phyloP scores from a whole-genome alignment of 1,284 basidiomycete genomes.

The Heterobasidion irregulare region DNA sequence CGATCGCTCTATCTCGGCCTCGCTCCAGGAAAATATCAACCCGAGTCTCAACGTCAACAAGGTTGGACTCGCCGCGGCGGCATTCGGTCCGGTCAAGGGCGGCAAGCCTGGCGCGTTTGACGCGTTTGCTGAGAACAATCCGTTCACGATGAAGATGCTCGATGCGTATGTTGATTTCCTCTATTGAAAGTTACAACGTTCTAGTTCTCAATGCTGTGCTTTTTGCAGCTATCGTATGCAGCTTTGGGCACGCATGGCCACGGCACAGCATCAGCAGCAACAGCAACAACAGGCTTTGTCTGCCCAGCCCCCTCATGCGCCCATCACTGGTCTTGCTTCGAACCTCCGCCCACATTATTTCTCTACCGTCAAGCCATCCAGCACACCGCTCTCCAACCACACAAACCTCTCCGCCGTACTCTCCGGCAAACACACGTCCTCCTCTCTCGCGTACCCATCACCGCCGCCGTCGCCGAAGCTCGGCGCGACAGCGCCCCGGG shows the following conservation, averaged over 20 bases:
- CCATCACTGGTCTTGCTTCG: constrained; percentile 39
- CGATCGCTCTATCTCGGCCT: constrained; percentile 10
- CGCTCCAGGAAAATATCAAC: constrained; percentile 77
- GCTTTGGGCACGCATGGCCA: constrained; percentile 77
- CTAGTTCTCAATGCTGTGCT: not conserved
- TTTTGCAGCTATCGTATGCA: constrained; percentile 65
- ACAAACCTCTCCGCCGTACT: constrained; percentile 31
- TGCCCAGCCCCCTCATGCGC: constrained; percentile 8
- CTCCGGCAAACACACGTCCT: constrained; percentile 35
- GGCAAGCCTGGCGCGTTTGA: constrained; percentile 41
- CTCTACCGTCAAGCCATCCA: constrained; percentile 7
- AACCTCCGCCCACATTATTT: constrained; percentile 53
- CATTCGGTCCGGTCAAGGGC: constrained; percentile 1
- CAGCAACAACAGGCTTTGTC: constrained; percentile 17
- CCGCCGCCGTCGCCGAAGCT: constrained; percentile 11
- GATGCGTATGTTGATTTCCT: constrained; percentile 52
- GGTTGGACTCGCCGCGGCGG: constrained; percentile 1
- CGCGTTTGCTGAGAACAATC: constrained; percentile 66
- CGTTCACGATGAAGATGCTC: constrained; percentile 76
- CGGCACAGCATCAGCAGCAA: constrained; percentile 20
- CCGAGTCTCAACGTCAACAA: constrained; percentile 48
- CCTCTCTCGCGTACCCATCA: constrained; percentile 7
- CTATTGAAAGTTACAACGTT: not conserved
- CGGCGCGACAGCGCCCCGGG: constrained; percentile 3
- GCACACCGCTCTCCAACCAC: not conserved